Conservation (phyloP, 129 eudicot species). For the Flaveria bidentis region DNA sequence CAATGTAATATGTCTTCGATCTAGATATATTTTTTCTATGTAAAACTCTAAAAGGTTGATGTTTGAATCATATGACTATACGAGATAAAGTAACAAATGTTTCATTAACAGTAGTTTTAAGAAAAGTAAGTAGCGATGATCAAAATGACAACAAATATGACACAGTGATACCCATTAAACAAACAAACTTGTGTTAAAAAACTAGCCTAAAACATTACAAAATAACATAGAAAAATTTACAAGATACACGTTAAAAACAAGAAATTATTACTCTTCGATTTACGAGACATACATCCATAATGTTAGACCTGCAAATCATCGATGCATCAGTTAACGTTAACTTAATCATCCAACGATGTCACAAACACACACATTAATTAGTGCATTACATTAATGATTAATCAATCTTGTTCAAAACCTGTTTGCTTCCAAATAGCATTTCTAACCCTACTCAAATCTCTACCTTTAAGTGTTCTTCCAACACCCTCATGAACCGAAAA, state of each 20-base stretch:
- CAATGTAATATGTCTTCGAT: too few relatives aligned
- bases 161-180: too few relatives aligned
- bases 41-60: background rate
- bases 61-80: too few relatives aligned
- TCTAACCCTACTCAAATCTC: slow-evolving; percentile 85
- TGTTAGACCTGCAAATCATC: slow-evolving; percentile 31
- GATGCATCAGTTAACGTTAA: slow-evolving; percentile 25
- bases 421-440: slow-evolving; percentile 90
- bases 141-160: background rate
- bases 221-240: background rate
- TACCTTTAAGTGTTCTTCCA: slow-evolving; percentile 82
- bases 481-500: slow-evolving; percentile 83
- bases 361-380: background rate
- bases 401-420: slow-evolving; percentile 59
- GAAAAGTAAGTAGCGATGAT: too few relatives aligned
- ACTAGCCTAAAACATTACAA: slow-evolving; percentile 12
- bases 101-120: too few relatives aligned
- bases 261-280: slow-evolving; percentile 12
- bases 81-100: too few relatives aligned
- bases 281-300: slow-evolving; percentile 13
- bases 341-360: slow-evolving; percentile 6
- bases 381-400: background rate
- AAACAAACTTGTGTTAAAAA: too few relatives aligned
- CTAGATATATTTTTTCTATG: background rate
- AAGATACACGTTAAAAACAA: slow-evolving; percentile 13